Evolutionary conservation across 495 filamentous ascomycete species (phyloP), one percentile per base, ranked within the genome.

Genomic region (Penicillium goetzii): DNA sequence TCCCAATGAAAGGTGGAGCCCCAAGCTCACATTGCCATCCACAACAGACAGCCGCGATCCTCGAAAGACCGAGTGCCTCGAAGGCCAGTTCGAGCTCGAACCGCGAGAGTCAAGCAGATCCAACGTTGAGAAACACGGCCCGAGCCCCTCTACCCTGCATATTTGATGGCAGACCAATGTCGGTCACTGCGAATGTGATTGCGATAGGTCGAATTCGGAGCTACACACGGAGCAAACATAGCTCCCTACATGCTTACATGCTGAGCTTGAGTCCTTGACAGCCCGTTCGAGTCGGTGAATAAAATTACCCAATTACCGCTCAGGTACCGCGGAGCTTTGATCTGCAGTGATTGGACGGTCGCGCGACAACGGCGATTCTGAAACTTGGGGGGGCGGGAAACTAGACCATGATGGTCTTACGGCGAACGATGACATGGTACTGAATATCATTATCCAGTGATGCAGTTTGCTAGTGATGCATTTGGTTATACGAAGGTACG

Each of bases 401-500:
- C 52, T 55, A 55, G 14, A 55, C 52, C 30, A 36, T 34, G 52
- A 55, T 55, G 28, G 52, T 34, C 52, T n/a, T 55, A 55, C 32
- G 52, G 52, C 52, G 28, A 55, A 55, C 30, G 32, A 8, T 30
- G 26, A 10, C 26, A 28, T 8, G 23, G 47, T 9, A 9, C 47
- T 15, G 40, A 43, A 19, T 19, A 6, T 17, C 6, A 14, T n/a
- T 40, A 17, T 5, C 12, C 3, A 0, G 15, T 4, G 6, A 21
- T 43, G n/a, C 41, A 19, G n/a, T 43, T 19, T 43, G 25, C 25
- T 14, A 8, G 50, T 53, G 50, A 53, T 47, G 25, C 21, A 12
- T 47, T 17, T 9, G n/a, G 6, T 23, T 45, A 45, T 45, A 21
- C 41, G 41, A 45, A 21, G 0, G 19, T 21, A 45, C 41, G 41